A percentile compares a stretch with the other conserved stretches of the same genome.
These are phyloP conservation scores for Phylloporus scabripes DNA, from an alignment of 768 basidiomycete genomes.

Conservation along the genomic window DNA sequence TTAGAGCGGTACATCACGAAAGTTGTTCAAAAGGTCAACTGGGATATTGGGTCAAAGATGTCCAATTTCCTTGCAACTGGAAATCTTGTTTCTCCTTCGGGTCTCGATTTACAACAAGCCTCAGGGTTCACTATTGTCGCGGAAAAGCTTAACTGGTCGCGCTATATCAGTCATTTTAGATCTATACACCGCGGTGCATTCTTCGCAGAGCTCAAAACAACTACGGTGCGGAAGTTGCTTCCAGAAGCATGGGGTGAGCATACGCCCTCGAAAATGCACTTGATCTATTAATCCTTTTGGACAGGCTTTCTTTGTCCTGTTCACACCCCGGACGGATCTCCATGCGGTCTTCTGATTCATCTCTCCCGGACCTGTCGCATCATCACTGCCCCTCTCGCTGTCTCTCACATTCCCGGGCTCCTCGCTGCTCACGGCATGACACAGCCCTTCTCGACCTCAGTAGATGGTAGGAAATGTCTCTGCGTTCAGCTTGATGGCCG, in stretches of 20 bases:
- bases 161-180: constrained; percentile 96
- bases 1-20: constrained; percentile 79
- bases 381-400: constrained; percentile 68
- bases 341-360: constrained; percentile 97
- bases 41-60: constrained; percentile 86
- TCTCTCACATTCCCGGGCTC: constrained; percentile 74
- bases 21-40: constrained; percentile 71
- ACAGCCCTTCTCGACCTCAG: constrained; percentile 69
- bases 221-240: constrained; percentile 90
- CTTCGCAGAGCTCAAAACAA: constrained; percentile 98
- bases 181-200: constrained; percentile 99
- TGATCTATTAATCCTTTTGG: constrained; percentile 6
- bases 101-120: constrained; percentile 94
- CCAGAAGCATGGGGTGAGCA: constrained; percentile 94
- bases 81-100: constrained; percentile 89
- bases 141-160: constrained; percentile 97
- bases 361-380: constrained; percentile 91
- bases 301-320: constrained; percentile 96
- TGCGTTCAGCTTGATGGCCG: constrained; percentile 94
- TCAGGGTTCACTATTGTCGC: constrained; percentile 99
- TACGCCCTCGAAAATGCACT: not conserved
- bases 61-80: constrained; percentile 97
- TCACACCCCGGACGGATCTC: constrained; percentile 96
- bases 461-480: constrained; percentile 78
- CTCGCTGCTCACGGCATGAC: constrained; percentile 93